These are phyloP conservation scores for Candida hungchunana DNA, from an alignment of 805 yeast genomes.

Conservation along the genomic window DNA sequence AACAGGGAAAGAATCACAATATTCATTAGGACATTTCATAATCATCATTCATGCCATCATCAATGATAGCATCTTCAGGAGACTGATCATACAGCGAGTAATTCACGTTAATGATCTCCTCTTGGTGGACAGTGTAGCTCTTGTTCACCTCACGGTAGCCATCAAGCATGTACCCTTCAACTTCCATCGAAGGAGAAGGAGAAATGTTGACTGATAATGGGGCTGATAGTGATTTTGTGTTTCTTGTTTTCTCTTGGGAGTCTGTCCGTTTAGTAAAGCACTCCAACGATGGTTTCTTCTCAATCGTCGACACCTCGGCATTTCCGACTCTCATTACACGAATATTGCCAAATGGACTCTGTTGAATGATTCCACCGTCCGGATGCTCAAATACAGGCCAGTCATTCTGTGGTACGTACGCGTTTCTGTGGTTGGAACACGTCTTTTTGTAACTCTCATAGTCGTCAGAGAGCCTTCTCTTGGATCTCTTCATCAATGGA, in stretches of 20 bases:
- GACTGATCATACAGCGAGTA: slow-evolving; percentile 25
- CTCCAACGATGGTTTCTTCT: slow-evolving; percentile 13
- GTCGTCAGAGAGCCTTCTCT: slow-evolving; percentile 35
- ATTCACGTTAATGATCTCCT: slow-evolving; percentile 24
- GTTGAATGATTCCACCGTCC: slow-evolving; percentile 22
- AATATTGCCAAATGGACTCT: slow-evolving; percentile 25
- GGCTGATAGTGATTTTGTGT: too few species aligned
- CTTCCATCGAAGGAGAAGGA: slow-evolving; percentile 24
- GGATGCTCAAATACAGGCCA: slow-evolving; percentile 26
- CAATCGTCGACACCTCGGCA: slow-evolving; percentile 19
- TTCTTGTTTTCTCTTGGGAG: neutral
- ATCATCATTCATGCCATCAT: slow-evolving; percentile 18
- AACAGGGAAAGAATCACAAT: neutral
- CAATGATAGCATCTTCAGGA: slow-evolving; percentile 22
- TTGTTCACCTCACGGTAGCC: slow-evolving; percentile 23
- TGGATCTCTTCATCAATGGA: slow-evolving; percentile 17
- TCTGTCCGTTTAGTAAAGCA: slow-evolving; percentile 7
- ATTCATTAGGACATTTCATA: slow-evolving; percentile 19
- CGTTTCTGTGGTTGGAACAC: slow-evolving; percentile 11
- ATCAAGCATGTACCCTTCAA: slow-evolving; percentile 26
- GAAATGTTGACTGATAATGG: slow-evolving; percentile 1
- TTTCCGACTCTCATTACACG: slow-evolving; percentile 19
- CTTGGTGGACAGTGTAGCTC: slow-evolving; percentile 23
- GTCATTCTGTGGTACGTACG: slow-evolving; percentile 2
- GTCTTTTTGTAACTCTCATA: slow-evolving; percentile 30